Evolutionary conservation across 1,284 basidiomycete genomes (phyloP).

Genomic region (Testicularia cyperi): DNA sequence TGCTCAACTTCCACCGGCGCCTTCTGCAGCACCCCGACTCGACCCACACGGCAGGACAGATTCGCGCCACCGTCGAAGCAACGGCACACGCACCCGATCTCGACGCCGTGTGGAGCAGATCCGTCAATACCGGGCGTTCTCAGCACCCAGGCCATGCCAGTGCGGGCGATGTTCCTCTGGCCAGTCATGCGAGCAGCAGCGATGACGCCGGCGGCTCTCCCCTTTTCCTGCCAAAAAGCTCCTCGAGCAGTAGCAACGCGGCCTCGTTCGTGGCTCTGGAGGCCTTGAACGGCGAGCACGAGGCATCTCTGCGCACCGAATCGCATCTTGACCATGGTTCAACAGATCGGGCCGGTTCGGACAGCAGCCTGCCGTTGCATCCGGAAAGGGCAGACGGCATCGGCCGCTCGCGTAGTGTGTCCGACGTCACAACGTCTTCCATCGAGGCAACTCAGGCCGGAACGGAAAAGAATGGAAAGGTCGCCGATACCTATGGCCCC

Average conservation of each 20-base stretch:
- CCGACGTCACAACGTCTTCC: slow-evolving; percentile 28
- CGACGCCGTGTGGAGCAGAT: slow-evolving; percentile 50
- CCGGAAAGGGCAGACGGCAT: slow-evolving; percentile 3
- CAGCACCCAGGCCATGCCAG: slow-evolving; percentile 4
- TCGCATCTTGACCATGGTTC: neutral
- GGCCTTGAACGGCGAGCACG: too few relatives aligned
- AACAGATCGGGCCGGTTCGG: slow-evolving; percentile 20
- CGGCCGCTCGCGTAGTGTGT: slow-evolving; percentile 29
- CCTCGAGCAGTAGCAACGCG: slow-evolving; percentile 6
- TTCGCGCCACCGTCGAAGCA: slow-evolving; percentile 33
- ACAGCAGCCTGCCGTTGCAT: slow-evolving; percentile 20
- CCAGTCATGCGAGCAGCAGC: slow-evolving; percentile 16
- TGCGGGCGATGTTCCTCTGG: neutral
- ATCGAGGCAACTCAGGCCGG: slow-evolving; percentile 7
- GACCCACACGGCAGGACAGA: slow-evolving; percentile 35
- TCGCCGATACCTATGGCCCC: too few relatives aligned
- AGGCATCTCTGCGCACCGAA: too few relatives aligned
- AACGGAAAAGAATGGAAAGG: slow-evolving; percentile 4
- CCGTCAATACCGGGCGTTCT: slow-evolving; percentile 39
- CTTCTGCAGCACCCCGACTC: slow-evolving; percentile 40
- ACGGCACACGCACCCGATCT: slow-evolving; percentile 32
- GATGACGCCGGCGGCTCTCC: too few relatives aligned
- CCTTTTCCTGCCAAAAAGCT: neutral
- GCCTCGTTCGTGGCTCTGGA: slow-evolving; percentile 4
- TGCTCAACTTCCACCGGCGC: slow-evolving; percentile 34